Percentiles rank a stretch among this genome's conserved stretches.
Conservation (phyloP, 257 asterid genomes). For the Nicotiana tabacum region DNA sequence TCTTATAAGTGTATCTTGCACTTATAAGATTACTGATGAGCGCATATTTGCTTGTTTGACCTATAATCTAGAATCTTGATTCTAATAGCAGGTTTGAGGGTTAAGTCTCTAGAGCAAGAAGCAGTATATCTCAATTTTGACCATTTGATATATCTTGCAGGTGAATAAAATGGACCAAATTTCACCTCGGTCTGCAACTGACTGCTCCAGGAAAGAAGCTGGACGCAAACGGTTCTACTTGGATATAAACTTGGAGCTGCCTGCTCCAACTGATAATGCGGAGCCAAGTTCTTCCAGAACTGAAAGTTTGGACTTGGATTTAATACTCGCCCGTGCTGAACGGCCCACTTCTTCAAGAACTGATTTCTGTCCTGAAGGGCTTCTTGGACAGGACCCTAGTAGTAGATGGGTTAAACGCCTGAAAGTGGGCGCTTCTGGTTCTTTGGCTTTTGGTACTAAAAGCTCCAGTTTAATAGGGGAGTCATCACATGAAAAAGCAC, state of each 20-base stretch:
- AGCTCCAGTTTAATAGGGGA: slow-evolving; percentile 26
- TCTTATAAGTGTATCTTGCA: not conserved
- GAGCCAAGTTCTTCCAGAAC: slow-evolving; percentile 61
- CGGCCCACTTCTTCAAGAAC: slow-evolving; percentile 31
- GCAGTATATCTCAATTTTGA: not conserved
- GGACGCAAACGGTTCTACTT: slow-evolving; percentile 31
- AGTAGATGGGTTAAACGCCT: slow-evolving; percentile 77
- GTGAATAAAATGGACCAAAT: slow-evolving; percentile 11
- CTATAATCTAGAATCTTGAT: not conserved
- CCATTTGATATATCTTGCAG: slow-evolving; percentile 17
- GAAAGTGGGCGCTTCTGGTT: slow-evolving; percentile 33
- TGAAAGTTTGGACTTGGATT: slow-evolving; percentile 71
- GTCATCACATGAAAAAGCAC: slow-evolving; percentile 26
- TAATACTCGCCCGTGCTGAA: slow-evolving; percentile 39
- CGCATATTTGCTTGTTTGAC: not conserved
- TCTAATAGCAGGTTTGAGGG: not conserved
- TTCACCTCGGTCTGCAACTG: not conserved
- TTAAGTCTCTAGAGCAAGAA: not conserved
- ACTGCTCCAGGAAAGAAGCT: slow-evolving; percentile 21
- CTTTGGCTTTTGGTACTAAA: slow-evolving; percentile 38
- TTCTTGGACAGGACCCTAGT: slow-evolving; percentile 35
- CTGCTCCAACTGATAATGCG: slow-evolving; percentile 28
- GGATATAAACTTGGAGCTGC: slow-evolving; percentile 47
- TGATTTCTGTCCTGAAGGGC: slow-evolving; percentile 5
- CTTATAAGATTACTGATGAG: not conserved